Conservation (phyloP, 331 rosid species). For the Dryas integrifolia region DNA sequence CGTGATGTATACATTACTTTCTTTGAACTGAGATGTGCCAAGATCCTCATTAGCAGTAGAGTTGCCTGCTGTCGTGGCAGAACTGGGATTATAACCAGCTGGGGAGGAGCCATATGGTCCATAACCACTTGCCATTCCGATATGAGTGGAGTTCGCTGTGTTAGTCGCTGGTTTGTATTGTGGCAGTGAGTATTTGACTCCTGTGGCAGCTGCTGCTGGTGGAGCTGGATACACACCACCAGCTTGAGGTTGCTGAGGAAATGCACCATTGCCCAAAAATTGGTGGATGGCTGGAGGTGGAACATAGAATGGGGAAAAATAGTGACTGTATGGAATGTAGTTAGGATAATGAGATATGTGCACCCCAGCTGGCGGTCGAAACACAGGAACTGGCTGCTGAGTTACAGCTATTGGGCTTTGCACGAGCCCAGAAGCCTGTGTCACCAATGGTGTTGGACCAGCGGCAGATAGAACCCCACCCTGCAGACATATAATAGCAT, state of each 20-base stretch:
- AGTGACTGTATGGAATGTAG: slow-evolving; percentile 82
- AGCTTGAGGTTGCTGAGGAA: slow-evolving; percentile 90
- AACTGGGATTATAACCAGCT: slow-evolving; percentile 73
- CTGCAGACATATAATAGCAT: slow-evolving; percentile 45
- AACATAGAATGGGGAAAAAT: slow-evolving; percentile 73
- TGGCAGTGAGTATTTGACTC: slow-evolving; percentile 87
- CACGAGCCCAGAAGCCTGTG: slow-evolving; percentile 89
- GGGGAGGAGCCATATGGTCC: slow-evolving; percentile 84
- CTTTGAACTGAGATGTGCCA: slow-evolving; percentile 81
- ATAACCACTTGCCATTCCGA: slow-evolving; percentile 72
- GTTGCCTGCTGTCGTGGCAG: slow-evolving; percentile 64
- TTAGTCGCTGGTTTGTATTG: slow-evolving; percentile 82
- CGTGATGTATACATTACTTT: slow-evolving; percentile 67
- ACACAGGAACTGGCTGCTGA: slow-evolving; percentile 86
- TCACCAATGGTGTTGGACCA: slow-evolving; percentile 65
- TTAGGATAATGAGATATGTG: slow-evolving; percentile 84
- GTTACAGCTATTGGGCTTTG: slow-evolving; percentile 82
- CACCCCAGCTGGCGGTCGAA: slow-evolving; percentile 77
- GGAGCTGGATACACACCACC: slow-evolving; percentile 78
- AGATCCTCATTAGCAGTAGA: slow-evolving; percentile 75
- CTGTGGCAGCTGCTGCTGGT: slow-evolving; percentile 56
- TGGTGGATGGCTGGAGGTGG: slow-evolving; percentile 93
- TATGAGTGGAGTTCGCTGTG: slow-evolving; percentile 68
- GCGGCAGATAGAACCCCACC: slow-evolving; percentile 74
- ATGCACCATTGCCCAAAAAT: slow-evolving; percentile 80